These are phyloP conservation scores for Lachancea dasiensis DNA, from an alignment of 805 yeast genomes.

Conservation along the genomic window DNA sequence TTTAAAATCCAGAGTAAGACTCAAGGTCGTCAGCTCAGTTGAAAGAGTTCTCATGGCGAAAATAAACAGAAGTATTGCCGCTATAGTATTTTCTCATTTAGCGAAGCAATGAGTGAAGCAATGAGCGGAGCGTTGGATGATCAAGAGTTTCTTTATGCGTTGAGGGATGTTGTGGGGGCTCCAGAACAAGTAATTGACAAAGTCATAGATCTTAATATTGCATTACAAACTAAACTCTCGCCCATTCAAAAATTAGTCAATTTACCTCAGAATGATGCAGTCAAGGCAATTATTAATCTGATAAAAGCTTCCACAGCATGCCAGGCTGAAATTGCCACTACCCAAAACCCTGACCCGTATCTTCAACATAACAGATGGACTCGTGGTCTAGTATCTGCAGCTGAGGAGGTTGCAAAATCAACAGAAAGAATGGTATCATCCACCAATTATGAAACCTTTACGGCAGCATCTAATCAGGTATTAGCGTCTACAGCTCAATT, in stretches of 20 bases:
- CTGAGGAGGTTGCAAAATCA: slow-evolving; percentile 77
- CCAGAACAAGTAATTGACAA: slow-evolving; percentile 68
- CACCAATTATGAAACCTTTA: slow-evolving; percentile 75
- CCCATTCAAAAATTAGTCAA: slow-evolving; percentile 67
- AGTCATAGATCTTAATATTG: slow-evolving; percentile 69
- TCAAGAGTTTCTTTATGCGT: slow-evolving; percentile 53
- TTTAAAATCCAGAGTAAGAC: no score
- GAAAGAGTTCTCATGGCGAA: no score
- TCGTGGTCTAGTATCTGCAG: slow-evolving; percentile 86
- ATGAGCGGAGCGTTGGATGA: slow-evolving; percentile 62
- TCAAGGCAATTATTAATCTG: slow-evolving; percentile 61
- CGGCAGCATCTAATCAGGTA: slow-evolving; percentile 87
- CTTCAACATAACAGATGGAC: slow-evolving; percentile 90
- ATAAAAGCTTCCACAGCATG: slow-evolving; percentile 73
- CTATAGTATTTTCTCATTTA: slow-evolving; percentile 58
- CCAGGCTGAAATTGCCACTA: slow-evolving; percentile 73
- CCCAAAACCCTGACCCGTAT: slow-evolving; percentile 69
- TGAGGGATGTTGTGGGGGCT: slow-evolving; percentile 43
- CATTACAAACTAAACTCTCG: slow-evolving; percentile 59
- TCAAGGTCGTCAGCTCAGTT: no score
- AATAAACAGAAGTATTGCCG: no score
- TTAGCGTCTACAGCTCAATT: slow-evolving; percentile 90
- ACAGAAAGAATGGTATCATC: slow-evolving; percentile 79
- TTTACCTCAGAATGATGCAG: not conserved
- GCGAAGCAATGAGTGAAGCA: slow-evolving; percentile 38